phyloP scores from a whole-genome alignment of 352 stramenopile species.

The Plasmopara halstedii region DNA sequence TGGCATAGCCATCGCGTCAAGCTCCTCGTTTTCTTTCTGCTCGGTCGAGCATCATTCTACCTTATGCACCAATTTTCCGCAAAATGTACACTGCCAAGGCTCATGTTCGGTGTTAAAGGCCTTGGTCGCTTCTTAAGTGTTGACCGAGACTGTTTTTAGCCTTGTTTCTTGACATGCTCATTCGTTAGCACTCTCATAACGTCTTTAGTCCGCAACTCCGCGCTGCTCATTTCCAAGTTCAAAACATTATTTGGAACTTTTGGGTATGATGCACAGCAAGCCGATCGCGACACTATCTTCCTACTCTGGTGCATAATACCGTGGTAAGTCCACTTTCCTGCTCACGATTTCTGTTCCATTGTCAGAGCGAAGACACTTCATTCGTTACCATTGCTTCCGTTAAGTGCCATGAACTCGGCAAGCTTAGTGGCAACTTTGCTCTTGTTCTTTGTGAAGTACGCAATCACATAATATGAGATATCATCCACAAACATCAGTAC shows the following conservation, averaged over 20 bases:
- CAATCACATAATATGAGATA: too few species aligned
- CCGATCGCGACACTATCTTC: not conserved
- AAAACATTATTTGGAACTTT: not conserved
- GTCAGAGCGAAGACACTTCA: too few species aligned
- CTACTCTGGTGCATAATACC: not conserved
- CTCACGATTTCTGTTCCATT: too few species aligned
- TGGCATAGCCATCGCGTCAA: not conserved
- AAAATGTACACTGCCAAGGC: not conserved
- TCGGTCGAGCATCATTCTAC: not conserved
- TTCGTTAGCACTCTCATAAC: not conserved
- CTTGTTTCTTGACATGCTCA: not conserved
- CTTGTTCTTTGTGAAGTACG: too few species aligned
- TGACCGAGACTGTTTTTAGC: not conserved
- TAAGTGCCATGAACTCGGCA: too few species aligned
- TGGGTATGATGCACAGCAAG: not conserved
- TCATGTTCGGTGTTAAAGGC: not conserved
- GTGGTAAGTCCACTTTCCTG: too few species aligned
- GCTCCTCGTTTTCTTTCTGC: not conserved
- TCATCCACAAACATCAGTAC: too few species aligned
- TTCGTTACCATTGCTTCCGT: too few species aligned
- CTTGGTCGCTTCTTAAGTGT: not conserved
- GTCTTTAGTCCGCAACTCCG: not conserved
- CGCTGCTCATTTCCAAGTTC: constrained; percentile 1
- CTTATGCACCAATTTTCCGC: not conserved
- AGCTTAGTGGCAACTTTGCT: too few species aligned